phyloP scores from a whole-genome alignment of 306 rosid genomes.

The Cicer arietinum region DNA sequence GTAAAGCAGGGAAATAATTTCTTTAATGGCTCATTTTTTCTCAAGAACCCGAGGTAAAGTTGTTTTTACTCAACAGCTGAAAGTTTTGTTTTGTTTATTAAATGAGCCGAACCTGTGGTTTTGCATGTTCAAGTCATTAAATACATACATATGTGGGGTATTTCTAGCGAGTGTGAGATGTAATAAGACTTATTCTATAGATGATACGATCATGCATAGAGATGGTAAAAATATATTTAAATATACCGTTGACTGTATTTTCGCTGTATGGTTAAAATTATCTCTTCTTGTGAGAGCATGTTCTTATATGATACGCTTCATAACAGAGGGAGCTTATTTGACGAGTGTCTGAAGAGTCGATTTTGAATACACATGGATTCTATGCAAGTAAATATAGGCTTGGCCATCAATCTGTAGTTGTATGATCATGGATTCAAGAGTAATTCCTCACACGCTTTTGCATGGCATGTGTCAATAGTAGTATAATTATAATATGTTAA shows the following conservation, averaged over 20 bases:
- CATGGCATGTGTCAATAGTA: not conserved
- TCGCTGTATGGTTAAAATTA: too few relatives aligned
- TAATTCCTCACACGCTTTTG: not conserved
- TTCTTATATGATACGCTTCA: not conserved
- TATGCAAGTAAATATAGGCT: not conserved
- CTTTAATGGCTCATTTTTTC: not conserved
- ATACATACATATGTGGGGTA: not conserved
- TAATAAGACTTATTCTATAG: not conserved
- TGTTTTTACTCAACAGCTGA: not conserved
- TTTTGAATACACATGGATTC: not conserved
- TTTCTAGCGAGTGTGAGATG: not conserved
- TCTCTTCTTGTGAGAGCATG: too few relatives aligned
- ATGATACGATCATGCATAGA: not conserved
- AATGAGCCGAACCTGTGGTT: not conserved
- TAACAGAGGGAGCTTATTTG: not conserved
- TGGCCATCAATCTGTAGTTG: not conserved
- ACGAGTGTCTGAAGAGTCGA: not conserved
- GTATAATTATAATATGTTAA: not conserved
- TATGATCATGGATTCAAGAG: too few relatives aligned
- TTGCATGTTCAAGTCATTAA: not conserved
- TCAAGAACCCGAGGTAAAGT: not conserved
- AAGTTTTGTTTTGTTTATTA: not conserved
- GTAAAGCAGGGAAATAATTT: conserved; percentile 3
- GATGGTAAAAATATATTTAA: not conserved
- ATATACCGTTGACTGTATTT: too few relatives aligned